Evolutionary conservation across 78 protist species (phyloP).

Genomic region (Diacronema lutheri): DNA sequence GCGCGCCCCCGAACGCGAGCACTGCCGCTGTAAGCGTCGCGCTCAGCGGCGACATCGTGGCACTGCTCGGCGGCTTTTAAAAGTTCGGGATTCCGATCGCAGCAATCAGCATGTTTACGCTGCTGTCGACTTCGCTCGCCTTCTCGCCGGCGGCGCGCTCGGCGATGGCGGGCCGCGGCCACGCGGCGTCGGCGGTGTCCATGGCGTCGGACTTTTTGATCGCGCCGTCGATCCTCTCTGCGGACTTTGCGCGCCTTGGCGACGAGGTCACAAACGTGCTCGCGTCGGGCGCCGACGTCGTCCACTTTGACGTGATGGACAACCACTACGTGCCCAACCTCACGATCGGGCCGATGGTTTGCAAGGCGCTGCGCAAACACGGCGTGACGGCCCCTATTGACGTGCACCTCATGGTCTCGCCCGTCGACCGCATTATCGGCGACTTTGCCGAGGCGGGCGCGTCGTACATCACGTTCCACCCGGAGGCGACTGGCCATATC

Average conservation of each 20-base stretch:
- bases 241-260: constrained; percentile 50
- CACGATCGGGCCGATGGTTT: constrained; percentile 56
- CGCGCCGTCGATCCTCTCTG: constrained; percentile 57
- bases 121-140: too few relatives aligned
- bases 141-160: too few relatives aligned
- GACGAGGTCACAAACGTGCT: constrained; percentile 38
- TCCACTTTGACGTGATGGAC: constrained; percentile 61
- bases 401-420: constrained; percentile 59
- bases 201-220: constrained; percentile 18
- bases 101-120: too few relatives aligned
- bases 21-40: too few relatives aligned
- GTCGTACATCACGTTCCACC: constrained; percentile 53
- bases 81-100: too few relatives aligned
- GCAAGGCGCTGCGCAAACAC: constrained; percentile 32
- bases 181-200: too few relatives aligned
- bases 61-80: too few relatives aligned
- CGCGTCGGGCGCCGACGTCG: constrained; percentile 51
- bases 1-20: too few relatives aligned
- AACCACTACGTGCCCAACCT: constrained; percentile 63
- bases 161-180: too few relatives aligned
- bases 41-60: too few relatives aligned
- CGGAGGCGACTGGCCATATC: constrained; percentile 40
- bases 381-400: constrained; percentile 11
- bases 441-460: constrained; percentile 37
- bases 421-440: constrained; percentile 23